Evolutionary conservation across 2,329 filamentous ascomycete genomes (phyloP).

Genomic region (Monilinia vaccinii-corymbosi): DNA sequence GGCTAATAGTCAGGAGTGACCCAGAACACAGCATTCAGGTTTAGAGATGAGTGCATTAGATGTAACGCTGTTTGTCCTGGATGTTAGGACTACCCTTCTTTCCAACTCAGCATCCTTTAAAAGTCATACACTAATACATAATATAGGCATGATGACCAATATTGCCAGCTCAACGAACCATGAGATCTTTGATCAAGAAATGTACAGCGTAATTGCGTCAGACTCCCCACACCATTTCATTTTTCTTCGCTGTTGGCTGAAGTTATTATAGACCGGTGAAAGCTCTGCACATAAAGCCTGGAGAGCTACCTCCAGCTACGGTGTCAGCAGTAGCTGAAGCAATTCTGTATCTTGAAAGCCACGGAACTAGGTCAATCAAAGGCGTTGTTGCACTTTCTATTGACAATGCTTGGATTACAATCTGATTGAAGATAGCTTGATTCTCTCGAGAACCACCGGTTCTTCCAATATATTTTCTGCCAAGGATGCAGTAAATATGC

Average conservation of each 20-base stretch:
- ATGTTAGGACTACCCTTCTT: slow-evolving; percentile 15
- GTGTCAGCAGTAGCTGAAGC: slow-evolving; percentile 30
- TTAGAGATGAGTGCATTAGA: slow-evolving; percentile 36
- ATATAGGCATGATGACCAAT: background rate
- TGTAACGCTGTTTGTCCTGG: slow-evolving; percentile 39
- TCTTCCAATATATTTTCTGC: background rate
- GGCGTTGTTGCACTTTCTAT: slow-evolving; percentile 31
- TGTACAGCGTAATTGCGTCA: background rate
- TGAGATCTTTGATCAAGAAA: background rate
- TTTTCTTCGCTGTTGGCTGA: background rate
- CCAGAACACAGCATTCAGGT: slow-evolving; percentile 39
- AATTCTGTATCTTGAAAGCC: slow-evolving; percentile 32
- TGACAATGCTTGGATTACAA: slow-evolving; percentile 31
- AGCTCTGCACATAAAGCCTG: slow-evolving; percentile 26
- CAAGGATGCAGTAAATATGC: background rate
- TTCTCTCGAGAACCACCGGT: too few species aligned
- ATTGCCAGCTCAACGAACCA: background rate
- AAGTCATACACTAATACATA: background rate
- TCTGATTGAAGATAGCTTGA: slow-evolving; percentile 17
- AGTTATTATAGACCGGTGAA: slow-evolving; percentile 23
- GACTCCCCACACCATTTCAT: background rate
- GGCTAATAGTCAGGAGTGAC: slow-evolving; percentile 34
- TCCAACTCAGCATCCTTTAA: background rate
- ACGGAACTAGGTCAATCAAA: slow-evolving; percentile 30
- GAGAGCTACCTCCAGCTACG: slow-evolving; percentile 22